Conservation (phyloP, 495 filamentous ascomycete genomes). For the Delitschia confertaspora region DNA sequence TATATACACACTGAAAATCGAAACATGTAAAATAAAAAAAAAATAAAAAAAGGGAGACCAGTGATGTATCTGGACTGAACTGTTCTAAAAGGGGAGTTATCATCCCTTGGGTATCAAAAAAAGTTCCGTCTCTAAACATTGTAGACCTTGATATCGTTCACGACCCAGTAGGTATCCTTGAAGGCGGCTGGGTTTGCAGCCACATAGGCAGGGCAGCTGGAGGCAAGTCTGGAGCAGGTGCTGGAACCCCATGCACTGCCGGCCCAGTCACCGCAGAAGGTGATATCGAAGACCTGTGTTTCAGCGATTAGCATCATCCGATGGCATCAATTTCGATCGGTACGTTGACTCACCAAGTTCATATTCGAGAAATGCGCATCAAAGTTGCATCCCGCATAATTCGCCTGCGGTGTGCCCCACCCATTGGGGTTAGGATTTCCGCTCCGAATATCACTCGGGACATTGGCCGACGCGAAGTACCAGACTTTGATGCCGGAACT, state of each 20-base stretch:
- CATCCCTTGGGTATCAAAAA: too few species aligned
- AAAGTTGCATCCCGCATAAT: slow-evolving; percentile 30
- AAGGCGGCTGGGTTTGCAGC: slow-evolving; percentile 30
- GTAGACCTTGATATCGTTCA: slow-evolving; percentile 34
- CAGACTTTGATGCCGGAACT: slow-evolving; percentile 27
- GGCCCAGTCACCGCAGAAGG: slow-evolving; percentile 33
- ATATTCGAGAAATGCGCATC: slow-evolving; percentile 27
- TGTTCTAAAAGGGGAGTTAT: too few species aligned
- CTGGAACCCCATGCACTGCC: slow-evolving; percentile 25
- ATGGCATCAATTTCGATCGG: slow-evolving; percentile 51
- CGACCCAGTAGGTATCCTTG: slow-evolving; percentile 32
- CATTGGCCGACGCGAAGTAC: slow-evolving; percentile 25
- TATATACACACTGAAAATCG: neutral
- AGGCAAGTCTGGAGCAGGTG: slow-evolving; percentile 16
- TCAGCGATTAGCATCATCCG: slow-evolving; percentile 56
- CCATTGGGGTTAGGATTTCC: slow-evolving; percentile 25
- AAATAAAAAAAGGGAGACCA: too few species aligned
- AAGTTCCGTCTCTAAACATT: slow-evolving; percentile 10
- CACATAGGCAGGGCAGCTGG: slow-evolving; percentile 32
- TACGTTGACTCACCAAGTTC: slow-evolving; percentile 30
- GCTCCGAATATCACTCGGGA: slow-evolving; percentile 23
- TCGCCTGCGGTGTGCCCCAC: slow-evolving; percentile 28
- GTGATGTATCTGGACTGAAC: too few species aligned
- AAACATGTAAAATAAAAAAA: too few species aligned
- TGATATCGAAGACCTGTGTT: slow-evolving; percentile 44